Base-by-base conservation (phyloP, 1,284 basidiomycete genomes). In the Cryptococcus sp. region DNA sequence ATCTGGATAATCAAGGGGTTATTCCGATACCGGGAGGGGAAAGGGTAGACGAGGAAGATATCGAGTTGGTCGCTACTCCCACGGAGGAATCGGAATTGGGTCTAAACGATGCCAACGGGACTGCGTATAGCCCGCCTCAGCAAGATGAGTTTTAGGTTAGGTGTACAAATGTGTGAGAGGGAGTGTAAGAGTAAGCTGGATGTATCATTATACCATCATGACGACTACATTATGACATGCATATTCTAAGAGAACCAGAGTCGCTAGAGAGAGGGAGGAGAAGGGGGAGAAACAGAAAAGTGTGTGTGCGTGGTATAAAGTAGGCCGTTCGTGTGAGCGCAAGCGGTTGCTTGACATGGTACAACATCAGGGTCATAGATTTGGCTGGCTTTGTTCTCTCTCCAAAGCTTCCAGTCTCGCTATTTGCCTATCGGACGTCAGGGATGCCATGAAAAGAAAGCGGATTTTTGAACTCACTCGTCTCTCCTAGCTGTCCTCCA, bases 401-500 rank as follows among this genome's bases (percentile, higher is more conserved):
- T 78, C 77, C 35, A 76, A 56, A 5, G 67, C 66, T 61, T 79
- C 78, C 45, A 79, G 67, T 31, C 78, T 59, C 0, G 67, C 55
- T 42, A 79, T 76, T 69, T 79, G 78, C 42, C 78, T 79, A 45
- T 34, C n/a, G 38, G 2, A 10, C 38, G 2, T 10, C 38, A n/a
- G 38, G n/a, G 10, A 41, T n/a, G n/a, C 10, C 38, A 41, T 41
- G n/a, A 41, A 10, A 10, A 41, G 10, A 41, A n/a, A 41, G 38
- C 38, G n/a, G 38, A 41, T 41, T 10, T 10, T 41, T 31, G 41
- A 36, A 76, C 84, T 68, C 64, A 87, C 89, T 83, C 83, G 75
- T 95, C 90, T 57, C 92, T 79, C 35, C 87, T 83, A 6, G 89
- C 90, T 76, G 90, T 89, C 74, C 95, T 89, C 93, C 94, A 97